Evolutionary conservation across 208 protist genomes (phyloP).

Genomic region (Leishmania gerbilli): DNA sequence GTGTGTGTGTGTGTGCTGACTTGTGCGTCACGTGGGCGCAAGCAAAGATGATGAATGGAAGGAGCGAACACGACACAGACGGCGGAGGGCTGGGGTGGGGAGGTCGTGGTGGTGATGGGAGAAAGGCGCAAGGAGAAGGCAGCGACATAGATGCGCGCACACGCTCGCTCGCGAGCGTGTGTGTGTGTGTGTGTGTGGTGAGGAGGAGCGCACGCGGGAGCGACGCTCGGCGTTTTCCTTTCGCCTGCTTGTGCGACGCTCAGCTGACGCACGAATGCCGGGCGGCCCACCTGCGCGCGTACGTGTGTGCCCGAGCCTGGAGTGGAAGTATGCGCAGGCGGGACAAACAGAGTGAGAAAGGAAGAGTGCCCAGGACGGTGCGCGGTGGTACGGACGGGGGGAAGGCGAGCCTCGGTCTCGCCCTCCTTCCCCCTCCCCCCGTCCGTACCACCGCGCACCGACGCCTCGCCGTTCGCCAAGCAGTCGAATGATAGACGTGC

Average conservation of each 20-base stretch:
- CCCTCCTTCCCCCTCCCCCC: no score
- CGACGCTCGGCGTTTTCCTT: background rate
- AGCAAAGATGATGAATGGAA: constrained; percentile 2
- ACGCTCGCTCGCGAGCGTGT: background rate
- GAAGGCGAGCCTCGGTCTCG: no score
- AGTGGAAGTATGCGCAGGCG: no score
- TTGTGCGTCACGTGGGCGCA: background rate
- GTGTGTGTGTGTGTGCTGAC: background rate
- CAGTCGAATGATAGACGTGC: background rate
- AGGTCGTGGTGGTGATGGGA: background rate
- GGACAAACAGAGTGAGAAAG: no score
- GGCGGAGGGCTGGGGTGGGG: background rate
- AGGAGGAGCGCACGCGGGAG: no score
- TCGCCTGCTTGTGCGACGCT: background rate
- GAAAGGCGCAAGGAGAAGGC: background rate
- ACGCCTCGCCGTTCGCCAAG: background rate
- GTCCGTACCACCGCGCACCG: background rate
- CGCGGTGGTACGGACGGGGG: no score
- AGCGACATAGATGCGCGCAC: background rate
- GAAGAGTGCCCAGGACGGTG: no score
- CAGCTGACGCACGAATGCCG: background rate
- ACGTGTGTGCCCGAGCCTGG: background rate
- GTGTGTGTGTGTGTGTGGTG: background rate
- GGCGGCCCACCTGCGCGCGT: background rate
- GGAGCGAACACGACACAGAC: constrained; percentile 11